A percentile compares a stretch with the other conserved stretches of the same genome.
Evolutionary conservation across 129 eudicot genomes (phyloP).

Genomic region (Helianthus tuberosus): DNA sequence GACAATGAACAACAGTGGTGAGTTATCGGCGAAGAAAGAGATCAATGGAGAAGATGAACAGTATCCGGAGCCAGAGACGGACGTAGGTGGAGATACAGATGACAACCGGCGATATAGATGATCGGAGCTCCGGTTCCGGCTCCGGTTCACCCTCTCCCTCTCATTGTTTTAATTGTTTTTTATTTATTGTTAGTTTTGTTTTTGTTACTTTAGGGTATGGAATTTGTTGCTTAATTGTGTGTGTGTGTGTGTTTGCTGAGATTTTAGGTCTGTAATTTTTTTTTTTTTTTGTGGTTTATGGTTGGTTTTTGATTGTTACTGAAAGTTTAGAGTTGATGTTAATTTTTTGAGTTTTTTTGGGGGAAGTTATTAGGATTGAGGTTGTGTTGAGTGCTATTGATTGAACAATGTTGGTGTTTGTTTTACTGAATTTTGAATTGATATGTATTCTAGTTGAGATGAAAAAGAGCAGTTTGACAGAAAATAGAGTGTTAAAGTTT

Average conservation of each 20-base stretch:
- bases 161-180: background rate
- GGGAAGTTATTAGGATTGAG: slow-evolving; percentile 1
- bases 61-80: too few species aligned
- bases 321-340: background rate
- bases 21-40: too few species aligned
- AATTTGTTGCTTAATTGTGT: background rate
- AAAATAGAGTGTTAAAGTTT: slow-evolving; percentile 14
- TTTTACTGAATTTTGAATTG: slow-evolving; percentile 1
- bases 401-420: slow-evolving; percentile 27
- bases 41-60: too few species aligned
- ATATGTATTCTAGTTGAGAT: background rate
- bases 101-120: too few species aligned
- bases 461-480: background rate
- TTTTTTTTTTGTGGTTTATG: too few species aligned
- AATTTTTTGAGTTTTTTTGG: slow-evolving; percentile 10
- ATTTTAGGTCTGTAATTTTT: background rate
- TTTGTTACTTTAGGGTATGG: background rate
- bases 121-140: too few species aligned
- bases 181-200: background rate
- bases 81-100: too few species aligned
- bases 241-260: background rate
- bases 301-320: too few species aligned
- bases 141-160: too few species aligned
- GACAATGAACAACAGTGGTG: too few species aligned
- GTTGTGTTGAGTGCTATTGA: background rate